Conservation (phyloP, 2,329 filamentous ascomycete species). For the Chalaropsis thielavioides region DNA sequence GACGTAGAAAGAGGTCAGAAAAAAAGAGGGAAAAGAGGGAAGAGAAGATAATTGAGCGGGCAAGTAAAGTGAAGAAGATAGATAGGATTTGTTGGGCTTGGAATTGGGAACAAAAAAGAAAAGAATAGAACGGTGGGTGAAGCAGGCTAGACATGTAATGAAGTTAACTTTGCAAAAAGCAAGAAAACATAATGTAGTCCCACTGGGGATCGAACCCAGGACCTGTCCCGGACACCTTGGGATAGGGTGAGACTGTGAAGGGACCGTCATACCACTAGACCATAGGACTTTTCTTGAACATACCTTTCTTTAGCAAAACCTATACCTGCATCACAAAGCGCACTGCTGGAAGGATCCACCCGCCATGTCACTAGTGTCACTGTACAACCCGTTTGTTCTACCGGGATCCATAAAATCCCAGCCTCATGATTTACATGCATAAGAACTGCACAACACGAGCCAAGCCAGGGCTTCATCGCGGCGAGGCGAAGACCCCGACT, state of each 20-base stretch:
- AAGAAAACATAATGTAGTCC: conserved; percentile 12
- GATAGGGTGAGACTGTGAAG: conserved; percentile 15
- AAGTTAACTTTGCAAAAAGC: too few relatives aligned
- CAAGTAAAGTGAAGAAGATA: background rate
- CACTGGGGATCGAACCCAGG: conserved; percentile 21
- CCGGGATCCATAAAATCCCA: background rate
- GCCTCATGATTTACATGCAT: conserved; percentile 8
- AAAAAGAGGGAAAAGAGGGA: background rate
- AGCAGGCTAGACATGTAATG: background rate
- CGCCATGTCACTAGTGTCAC: background rate
- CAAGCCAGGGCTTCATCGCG: background rate
- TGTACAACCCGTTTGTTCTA: background rate
- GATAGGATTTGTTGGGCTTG: background rate
- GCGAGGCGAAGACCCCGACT: background rate
- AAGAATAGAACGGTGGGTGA: background rate
- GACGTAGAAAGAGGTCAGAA: background rate
- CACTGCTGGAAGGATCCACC: background rate
- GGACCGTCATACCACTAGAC: conserved; percentile 21
- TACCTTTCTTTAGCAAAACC: background rate
- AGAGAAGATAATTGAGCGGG: background rate
- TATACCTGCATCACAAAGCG: background rate
- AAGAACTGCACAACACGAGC: background rate
- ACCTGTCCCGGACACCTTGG: conserved; percentile 16
- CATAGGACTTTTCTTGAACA: conserved; percentile 15
- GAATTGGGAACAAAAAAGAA: background rate